phyloP scores from a whole-genome alignment of 1,284 basidiomycete species.

The Veloboletus limbatus region DNA sequence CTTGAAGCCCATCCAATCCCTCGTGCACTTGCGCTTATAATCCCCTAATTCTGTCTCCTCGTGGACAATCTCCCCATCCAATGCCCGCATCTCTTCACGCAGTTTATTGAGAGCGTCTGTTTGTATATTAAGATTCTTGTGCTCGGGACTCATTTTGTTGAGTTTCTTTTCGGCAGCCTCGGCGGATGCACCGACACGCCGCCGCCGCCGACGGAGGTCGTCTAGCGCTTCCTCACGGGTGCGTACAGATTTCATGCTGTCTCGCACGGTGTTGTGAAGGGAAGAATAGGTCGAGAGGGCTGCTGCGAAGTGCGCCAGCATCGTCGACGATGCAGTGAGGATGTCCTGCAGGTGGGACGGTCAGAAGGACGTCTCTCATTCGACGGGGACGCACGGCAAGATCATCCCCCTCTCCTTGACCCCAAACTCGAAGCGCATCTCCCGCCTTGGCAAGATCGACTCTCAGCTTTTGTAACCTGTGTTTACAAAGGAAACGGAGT shows the following conservation, averaged over 20 bases:
- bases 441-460: slow-evolving; percentile 69
- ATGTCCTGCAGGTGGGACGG: slow-evolving; percentile 57
- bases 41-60: slow-evolving; percentile 85
- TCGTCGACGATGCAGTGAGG: slow-evolving; percentile 65
- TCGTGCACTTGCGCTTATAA: slow-evolving; percentile 74
- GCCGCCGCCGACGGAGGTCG: slow-evolving; percentile 70
- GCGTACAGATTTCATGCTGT: slow-evolving; percentile 75
- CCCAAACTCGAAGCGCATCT: slow-evolving; percentile 77
- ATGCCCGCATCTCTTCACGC: slow-evolving; percentile 71
- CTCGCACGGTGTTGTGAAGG: slow-evolving; percentile 74
- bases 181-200: slow-evolving; percentile 66
- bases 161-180: slow-evolving; percentile 90
- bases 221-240: slow-evolving; percentile 84
- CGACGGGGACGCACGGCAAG: slow-evolving; percentile 56
- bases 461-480: slow-evolving; percentile 63
- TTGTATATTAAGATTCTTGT: slow-evolving; percentile 82
- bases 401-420: slow-evolving; percentile 85
- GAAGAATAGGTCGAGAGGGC: slow-evolving; percentile 72
- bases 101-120: slow-evolving; percentile 74
- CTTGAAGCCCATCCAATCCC: slow-evolving; percentile 79
- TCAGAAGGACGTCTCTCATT: background rate
- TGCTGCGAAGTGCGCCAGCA: slow-evolving; percentile 69
- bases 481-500: background rate
- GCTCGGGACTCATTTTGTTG: slow-evolving; percentile 86
- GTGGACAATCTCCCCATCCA: slow-evolving; percentile 82